Conservation (phyloP, 2,329 filamentous ascomycete species). For the Aspergillus flavus region DNA sequence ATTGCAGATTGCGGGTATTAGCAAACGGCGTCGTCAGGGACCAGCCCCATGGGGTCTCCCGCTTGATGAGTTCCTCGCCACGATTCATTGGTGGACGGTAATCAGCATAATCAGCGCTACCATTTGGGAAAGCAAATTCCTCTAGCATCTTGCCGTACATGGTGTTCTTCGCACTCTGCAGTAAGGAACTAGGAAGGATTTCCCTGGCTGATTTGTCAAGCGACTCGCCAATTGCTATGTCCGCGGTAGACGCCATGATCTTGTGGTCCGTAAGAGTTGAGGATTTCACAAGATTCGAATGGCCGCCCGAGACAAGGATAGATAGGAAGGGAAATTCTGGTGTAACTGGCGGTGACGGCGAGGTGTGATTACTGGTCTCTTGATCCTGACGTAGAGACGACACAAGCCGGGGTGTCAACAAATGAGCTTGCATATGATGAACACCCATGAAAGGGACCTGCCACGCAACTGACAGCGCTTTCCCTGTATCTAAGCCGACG, state of each 20-base stretch:
- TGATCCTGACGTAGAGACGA: conserved; percentile 55
- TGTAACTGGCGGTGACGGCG: conserved; percentile 11
- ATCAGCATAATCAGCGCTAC: conserved; percentile 36
- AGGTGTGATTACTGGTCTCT: conserved; percentile 14
- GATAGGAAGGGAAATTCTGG: conserved; percentile 83
- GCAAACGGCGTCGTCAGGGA: conserved; percentile 67
- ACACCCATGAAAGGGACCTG: conserved; percentile 79
- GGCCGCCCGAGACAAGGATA: conserved; percentile 86
- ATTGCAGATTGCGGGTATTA: conserved; percentile 61
- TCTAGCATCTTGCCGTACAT: conserved; percentile 85
- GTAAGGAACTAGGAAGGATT: conserved; percentile 66
- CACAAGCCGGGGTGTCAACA: conserved; percentile 80
- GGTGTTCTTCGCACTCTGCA: conserved; percentile 61
- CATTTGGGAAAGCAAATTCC: conserved; percentile 69
- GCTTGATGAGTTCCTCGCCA: conserved; percentile 59
- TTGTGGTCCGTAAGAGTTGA: conserved; percentile 67
- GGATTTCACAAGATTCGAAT: conserved; percentile 84
- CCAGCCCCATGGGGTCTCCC: conserved; percentile 64
- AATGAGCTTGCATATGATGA: conserved; percentile 97
- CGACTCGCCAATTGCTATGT: conserved; percentile 86
- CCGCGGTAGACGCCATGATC: conserved; percentile 72
- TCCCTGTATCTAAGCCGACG: conserved; percentile 79
- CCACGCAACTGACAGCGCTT: conserved; percentile 84
- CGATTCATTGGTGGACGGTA: conserved; percentile 64
- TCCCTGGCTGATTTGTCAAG: conserved; percentile 83